These are phyloP conservation scores for Orbilia quercus DNA, from an alignment of 2,329 filamentous ascomycete species.

Conservation along the genomic window DNA sequence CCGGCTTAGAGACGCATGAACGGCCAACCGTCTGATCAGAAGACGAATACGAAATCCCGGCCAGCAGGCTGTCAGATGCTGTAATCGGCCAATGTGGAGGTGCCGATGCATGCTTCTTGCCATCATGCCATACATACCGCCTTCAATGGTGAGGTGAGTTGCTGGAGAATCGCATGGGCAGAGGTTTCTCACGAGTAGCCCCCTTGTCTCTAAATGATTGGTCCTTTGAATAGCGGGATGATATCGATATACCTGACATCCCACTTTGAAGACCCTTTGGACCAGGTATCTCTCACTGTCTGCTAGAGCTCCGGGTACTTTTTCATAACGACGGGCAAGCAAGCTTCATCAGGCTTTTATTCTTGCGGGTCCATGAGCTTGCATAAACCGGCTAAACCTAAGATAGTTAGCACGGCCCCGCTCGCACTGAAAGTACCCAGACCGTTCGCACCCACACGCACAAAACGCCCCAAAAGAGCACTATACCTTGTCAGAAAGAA, in stretches of 20 bases:
- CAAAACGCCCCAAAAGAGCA: slow-evolving; percentile 41
- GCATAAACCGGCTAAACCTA: slow-evolving; percentile 53
- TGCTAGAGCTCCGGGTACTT: slow-evolving; percentile 55
- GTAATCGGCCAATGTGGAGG: slow-evolving; percentile 35
- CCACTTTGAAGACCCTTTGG: slow-evolving; percentile 51
- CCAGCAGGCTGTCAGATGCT: slow-evolving; percentile 43
- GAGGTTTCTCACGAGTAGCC: slow-evolving; percentile 10
- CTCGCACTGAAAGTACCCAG: slow-evolving; percentile 30
- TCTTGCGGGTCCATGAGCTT: slow-evolving; percentile 53
- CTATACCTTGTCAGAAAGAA: slow-evolving; percentile 29
- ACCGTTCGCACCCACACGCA: slow-evolving; percentile 32
- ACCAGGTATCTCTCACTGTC: slow-evolving; percentile 36
- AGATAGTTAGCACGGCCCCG: slow-evolving; percentile 36
- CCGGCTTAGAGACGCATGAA: slow-evolving; percentile 19
- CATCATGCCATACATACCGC: slow-evolving; percentile 17
- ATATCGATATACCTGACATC: slow-evolving; percentile 56
- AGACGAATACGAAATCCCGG: slow-evolving; percentile 8
- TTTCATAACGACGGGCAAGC: slow-evolving; percentile 12
- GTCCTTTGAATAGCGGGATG: slow-evolving; percentile 35
- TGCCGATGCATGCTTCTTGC: slow-evolving; percentile 15
- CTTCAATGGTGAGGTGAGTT: slow-evolving; percentile 11
- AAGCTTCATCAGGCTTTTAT: slow-evolving; percentile 51
- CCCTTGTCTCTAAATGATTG: slow-evolving; percentile 44
- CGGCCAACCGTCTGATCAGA: slow-evolving; percentile 23
- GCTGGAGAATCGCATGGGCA: slow-evolving; percentile 44